A percentile compares a stretch with the other conserved stretches of the same genome.
Evolutionary conservation across 768 basidiomycete species (phyloP).

Genomic region (Panaeolus cyanescens): DNA sequence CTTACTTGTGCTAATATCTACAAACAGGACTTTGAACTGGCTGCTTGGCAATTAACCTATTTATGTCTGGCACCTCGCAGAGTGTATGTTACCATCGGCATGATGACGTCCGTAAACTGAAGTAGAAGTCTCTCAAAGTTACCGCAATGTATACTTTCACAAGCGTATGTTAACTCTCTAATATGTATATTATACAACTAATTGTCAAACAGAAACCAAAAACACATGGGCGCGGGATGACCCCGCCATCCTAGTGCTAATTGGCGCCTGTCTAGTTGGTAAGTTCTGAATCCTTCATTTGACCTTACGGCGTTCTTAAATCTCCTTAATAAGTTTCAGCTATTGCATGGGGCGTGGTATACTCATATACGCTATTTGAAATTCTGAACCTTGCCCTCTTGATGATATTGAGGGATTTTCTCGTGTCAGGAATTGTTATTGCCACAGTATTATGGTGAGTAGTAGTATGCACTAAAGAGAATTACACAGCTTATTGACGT

Average conservation of each 20-base stretch:
- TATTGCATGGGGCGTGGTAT: constrained; percentile 84
- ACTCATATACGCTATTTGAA: constrained; percentile 59
- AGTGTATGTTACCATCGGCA: constrained; percentile 58
- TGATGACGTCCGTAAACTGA: constrained; percentile 10
- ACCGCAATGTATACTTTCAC: constrained; percentile 97
- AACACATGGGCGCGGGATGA: constrained; percentile 99
- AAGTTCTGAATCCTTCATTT: constrained; percentile 18
- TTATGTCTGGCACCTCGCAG: constrained; percentile 88
- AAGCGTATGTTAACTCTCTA: constrained; percentile 63
- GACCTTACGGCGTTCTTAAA: background rate
- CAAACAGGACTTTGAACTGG: constrained; percentile 90
- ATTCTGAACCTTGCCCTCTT: constrained; percentile 67
- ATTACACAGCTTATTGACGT: constrained; percentile 4
- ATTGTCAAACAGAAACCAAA: constrained; percentile 74
- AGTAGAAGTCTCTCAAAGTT: constrained; percentile 44
- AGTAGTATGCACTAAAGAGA: constrained; percentile 1
- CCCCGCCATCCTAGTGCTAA: constrained; percentile 89
- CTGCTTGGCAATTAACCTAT: constrained; percentile 95
- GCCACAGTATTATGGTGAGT: constrained; percentile 79
- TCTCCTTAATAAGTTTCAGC: constrained; percentile 66
- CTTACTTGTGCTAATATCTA: constrained; percentile 17
- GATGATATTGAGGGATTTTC: constrained; percentile 90
- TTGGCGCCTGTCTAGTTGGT: constrained; percentile 80
- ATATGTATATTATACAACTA: background rate
- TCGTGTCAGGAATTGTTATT: constrained; percentile 72